These are phyloP conservation scores for Spiraea crenata DNA, from an alignment of 331 rosid species.

Conservation along the genomic window DNA sequence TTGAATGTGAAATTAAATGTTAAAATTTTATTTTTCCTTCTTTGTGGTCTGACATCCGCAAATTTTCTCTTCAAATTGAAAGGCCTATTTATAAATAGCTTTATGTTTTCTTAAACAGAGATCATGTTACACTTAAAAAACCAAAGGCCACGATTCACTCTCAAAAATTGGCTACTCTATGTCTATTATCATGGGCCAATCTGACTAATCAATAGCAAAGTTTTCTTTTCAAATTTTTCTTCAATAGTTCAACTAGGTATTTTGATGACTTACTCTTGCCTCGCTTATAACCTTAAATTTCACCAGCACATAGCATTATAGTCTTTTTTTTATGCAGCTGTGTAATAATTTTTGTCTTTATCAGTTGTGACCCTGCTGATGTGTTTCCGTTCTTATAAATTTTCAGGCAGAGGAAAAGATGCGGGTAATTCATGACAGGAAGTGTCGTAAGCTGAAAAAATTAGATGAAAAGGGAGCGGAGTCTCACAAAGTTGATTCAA, in stretches of 20 bases:
- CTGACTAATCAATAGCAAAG: background rate
- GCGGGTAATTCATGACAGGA: slow-evolving; percentile 81
- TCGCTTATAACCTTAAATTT: slow-evolving; percentile 1
- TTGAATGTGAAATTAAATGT: background rate
- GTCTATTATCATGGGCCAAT: background rate
- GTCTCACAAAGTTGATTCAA: slow-evolving; percentile 63
- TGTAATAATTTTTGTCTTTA: background rate
- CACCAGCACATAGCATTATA: background rate
- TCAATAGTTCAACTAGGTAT: background rate
- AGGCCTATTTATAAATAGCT: slow-evolving; percentile 2
- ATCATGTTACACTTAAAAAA: background rate
- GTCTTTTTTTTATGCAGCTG: too few relatives aligned
- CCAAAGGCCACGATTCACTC: background rate
- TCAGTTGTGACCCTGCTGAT: background rate
- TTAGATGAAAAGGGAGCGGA: slow-evolving; percentile 88
- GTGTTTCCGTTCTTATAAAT: slow-evolving; percentile 16
- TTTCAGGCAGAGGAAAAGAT: slow-evolving; percentile 93
- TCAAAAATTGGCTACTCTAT: background rate
- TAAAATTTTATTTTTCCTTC: background rate
- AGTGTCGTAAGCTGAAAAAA: slow-evolving; percentile 68
- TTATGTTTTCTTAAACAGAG: background rate
- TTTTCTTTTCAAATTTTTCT: background rate
- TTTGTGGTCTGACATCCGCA: background rate
- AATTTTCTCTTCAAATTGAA: background rate
- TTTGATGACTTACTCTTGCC: background rate